Base-by-base conservation (phyloP, 2,329 filamentous ascomycete species). In the Colletotrichum gigasporum region DNA sequence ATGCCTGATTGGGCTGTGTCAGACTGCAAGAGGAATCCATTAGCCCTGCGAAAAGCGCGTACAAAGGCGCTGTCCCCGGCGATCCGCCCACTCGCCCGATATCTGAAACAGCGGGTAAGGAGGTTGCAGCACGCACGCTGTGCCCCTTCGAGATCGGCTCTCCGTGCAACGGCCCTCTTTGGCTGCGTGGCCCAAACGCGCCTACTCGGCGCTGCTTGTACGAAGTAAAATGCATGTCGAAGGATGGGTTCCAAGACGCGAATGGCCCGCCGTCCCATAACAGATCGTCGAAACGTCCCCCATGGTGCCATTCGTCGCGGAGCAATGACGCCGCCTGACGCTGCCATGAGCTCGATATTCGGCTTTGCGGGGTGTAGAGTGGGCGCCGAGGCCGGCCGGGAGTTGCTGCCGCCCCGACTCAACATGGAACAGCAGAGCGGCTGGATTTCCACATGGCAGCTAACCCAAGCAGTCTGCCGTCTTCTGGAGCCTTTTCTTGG, bases 101-200 rank as follows among this genome's bases (percentile, higher is more conserved):
- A 61, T 64, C 48, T 64, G 61, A 64, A 64, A 64, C 61, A 64
- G 61, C 48, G 55, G 61, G 47, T 48, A 60, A 60, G 61, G 41
- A 48, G 61, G 47, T 47, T 48, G 55, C 61, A 53, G 61, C 47
- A 42, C n/a, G 34, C 44, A 52, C 42, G 55, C 55, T 51, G 41
- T 61, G 48, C 41, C 47, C 45, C 24, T 53, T n/a, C 55, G 28
- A 32, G 47, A 61, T 64, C 39, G 39, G 20, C 47, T 53, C 34
- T 22, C 45, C 22, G 48, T 24, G 16, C n/a, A 32, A 53, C 24
- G 18, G 28, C 32, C 26, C 22, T 53, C 24, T 53, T 42, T 53
- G 26, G 18, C 45, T 45, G n/a, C 53, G 28, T 53, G 41, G 20
- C 12, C 32, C 32, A 18, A 58, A 58, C 22, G 10, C 22, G 52